Conservation (phyloP, 2,329 filamentous ascomycete genomes). For the Claviceps sp. region DNA sequence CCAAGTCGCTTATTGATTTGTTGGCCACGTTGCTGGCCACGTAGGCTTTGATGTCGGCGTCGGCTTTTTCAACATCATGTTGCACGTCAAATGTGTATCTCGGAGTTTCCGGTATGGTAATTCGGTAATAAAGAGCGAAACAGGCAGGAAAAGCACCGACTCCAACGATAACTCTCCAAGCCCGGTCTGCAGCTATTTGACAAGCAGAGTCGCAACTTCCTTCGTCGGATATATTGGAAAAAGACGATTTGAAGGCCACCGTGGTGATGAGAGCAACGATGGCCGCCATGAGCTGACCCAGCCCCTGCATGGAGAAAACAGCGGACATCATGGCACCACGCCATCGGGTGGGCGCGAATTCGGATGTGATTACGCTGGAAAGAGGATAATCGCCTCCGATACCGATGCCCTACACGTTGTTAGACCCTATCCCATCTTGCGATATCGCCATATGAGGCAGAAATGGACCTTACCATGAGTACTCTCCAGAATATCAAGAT, state of each 20-base stretch:
- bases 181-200: slow-evolving; percentile 58
- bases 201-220: slow-evolving; percentile 47
- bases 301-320: slow-evolving; percentile 75
- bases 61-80: slow-evolving; percentile 61
- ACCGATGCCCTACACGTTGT: slow-evolving; percentile 42
- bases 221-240: slow-evolving; percentile 26
- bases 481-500: slow-evolving; percentile 63
- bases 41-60: slow-evolving; percentile 55
- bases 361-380: slow-evolving; percentile 67
- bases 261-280: slow-evolving; percentile 59
- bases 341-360: slow-evolving; percentile 74
- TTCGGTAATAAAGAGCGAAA: slow-evolving; percentile 70
- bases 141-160: slow-evolving; percentile 66
- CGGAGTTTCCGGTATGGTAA: slow-evolving; percentile 76
- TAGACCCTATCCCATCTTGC: neutral
- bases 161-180: slow-evolving; percentile 71
- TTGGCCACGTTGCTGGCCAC: slow-evolving; percentile 36
- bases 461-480: slow-evolving; percentile 41
- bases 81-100: slow-evolving; percentile 73
- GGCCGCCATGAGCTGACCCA: slow-evolving; percentile 63
- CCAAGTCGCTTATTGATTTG: slow-evolving; percentile 32
- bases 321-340: slow-evolving; percentile 72
- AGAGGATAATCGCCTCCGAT: slow-evolving; percentile 77
- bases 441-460: neutral
- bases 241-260: slow-evolving; percentile 44